Percentiles rank a stretch among this genome's conserved stretches.
Conservation (phyloP, 192 early-diverging fungal species). For the Rhizoclosmatium sp. region DNA sequence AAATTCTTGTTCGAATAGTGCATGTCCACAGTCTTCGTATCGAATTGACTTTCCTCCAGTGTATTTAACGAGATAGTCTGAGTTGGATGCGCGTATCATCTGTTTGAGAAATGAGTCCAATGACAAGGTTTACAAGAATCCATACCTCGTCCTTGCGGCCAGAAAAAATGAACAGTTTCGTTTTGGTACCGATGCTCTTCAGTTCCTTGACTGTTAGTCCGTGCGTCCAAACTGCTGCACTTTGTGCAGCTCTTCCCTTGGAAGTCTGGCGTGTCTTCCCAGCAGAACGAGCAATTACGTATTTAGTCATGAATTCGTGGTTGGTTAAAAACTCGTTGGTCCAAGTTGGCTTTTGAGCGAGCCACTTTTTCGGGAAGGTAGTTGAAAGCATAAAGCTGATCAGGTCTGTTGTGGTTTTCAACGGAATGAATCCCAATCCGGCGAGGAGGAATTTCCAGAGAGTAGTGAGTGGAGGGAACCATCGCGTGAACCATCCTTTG, state of each 20-base stretch:
- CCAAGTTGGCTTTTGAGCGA: background rate
- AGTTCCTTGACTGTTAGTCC: background rate
- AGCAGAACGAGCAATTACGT: background rate
- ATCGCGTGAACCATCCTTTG: background rate
- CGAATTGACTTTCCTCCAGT: background rate
- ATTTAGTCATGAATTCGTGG: background rate
- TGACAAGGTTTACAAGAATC: background rate
- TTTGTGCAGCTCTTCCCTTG: background rate
- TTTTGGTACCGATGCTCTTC: background rate
- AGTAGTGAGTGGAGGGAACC: background rate
- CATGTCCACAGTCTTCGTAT: background rate
- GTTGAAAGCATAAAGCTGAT: background rate
- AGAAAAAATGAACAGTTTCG: background rate
- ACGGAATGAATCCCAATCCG: background rate
- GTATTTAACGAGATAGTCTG: background rate
- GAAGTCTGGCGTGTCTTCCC: slow-evolving; percentile 1
- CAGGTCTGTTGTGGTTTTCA: background rate
- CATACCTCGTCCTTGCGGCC: background rate
- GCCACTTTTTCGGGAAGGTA: background rate
- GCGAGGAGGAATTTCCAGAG: background rate
- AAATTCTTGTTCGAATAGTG: slow-evolving; percentile 7
- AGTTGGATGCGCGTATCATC: background rate
- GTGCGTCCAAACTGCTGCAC: background rate
- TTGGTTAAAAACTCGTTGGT: background rate
- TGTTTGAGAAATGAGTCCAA: background rate